These are phyloP conservation scores for Exophiala xenobiotica DNA, from an alignment of 2,329 filamentous ascomycete species.

Conservation along the genomic window DNA sequence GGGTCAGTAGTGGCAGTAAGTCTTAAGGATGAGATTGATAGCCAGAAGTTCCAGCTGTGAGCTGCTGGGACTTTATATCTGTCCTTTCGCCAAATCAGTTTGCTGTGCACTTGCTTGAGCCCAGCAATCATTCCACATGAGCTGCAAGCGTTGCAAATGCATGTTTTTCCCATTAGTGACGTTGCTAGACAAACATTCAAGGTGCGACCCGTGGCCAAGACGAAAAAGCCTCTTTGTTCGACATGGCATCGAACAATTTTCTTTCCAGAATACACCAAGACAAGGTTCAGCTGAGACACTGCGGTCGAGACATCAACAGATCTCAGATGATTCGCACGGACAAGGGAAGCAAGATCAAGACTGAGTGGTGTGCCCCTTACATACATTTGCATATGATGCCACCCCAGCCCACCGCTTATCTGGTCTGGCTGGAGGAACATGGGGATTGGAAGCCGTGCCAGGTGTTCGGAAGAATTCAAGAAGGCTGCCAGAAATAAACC, in stretches of 20 bases:
- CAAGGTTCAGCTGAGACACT: slow-evolving; percentile 17
- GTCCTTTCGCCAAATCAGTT: too few species aligned
- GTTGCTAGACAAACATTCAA: slow-evolving; percentile 5
- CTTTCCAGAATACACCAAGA: slow-evolving; percentile 19
- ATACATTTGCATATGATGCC: slow-evolving; percentile 5
- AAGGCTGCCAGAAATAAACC: slow-evolving; percentile 17
- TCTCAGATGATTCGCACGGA: neutral
- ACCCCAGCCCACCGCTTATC: slow-evolving; percentile 8
- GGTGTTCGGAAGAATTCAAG: slow-evolving; percentile 12
- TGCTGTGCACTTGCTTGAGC: too few species aligned
- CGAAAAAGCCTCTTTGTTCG: neutral
- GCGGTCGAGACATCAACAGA: slow-evolving; percentile 10
- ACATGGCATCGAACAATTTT: slow-evolving; percentile 4
- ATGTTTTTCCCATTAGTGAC: slow-evolving; percentile 3
- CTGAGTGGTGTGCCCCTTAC: slow-evolving; percentile 8
- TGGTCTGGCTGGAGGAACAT: slow-evolving; percentile 2
- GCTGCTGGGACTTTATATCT: neutral
- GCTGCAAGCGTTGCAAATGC: neutral
- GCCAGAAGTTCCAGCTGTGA: neutral
- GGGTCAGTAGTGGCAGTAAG: too few species aligned
- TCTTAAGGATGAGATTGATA: neutral
- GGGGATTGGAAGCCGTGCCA: slow-evolving; percentile 13
- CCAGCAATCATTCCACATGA: slow-evolving; percentile 1
- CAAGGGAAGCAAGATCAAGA: neutral
- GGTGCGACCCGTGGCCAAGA: neutral